Evolutionary conservation across 768 basidiomycete genomes (phyloP), one percentile per base, ranked within the genome.

Genomic region (Polyporus arcularius): DNA sequence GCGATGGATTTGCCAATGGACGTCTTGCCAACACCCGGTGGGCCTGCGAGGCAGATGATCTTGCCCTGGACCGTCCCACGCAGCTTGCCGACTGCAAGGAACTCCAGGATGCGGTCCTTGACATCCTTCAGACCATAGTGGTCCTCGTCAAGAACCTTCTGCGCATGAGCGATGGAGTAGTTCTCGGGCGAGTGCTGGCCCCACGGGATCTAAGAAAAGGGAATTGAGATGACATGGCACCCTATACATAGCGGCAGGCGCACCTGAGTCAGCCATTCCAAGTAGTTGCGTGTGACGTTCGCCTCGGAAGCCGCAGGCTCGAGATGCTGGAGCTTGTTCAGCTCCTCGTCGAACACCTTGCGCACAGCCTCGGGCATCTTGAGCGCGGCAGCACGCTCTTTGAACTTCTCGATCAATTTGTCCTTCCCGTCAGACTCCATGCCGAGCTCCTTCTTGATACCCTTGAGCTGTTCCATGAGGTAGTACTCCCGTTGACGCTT

Each of bases 1-100:
- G 97, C 89, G 53, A 99, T 97, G 2, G 89, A 92, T 79, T 96
- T 96, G 50, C 96, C 96, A 45, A 98, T 97, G 57, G 87, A 89
- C 4, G 96, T 98, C 79, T 98, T 98, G 42, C 96, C 96, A 4
- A 99, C 97, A 71, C 96, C 96, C 3, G 96, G 97, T 10, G 97
- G 97, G 15, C 97, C 97, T 41, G 90, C 93, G 26, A 99, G 84
- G 69, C 95, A 96, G 43, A 98, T 89, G 68, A 99, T 99, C 80
- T 99, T 99, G 66, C 96, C 97, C 70, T 98, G 82, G 16, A 98
- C 94, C 0, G 90, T 94, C 8, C 97, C 97, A 15, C 95, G 86
- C 0, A 96, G 83, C 72, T 96, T 96, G 18, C 95, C 95, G 0
- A 97, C 95, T 1, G 95, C 95, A 55, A 98, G 84, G 80, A 98